Percentiles rank a stretch among this genome's conserved stretches.
phyloP scores from a whole-genome alignment of 164 flowering plant genomes.

The Nelumbo lutea region DNA sequence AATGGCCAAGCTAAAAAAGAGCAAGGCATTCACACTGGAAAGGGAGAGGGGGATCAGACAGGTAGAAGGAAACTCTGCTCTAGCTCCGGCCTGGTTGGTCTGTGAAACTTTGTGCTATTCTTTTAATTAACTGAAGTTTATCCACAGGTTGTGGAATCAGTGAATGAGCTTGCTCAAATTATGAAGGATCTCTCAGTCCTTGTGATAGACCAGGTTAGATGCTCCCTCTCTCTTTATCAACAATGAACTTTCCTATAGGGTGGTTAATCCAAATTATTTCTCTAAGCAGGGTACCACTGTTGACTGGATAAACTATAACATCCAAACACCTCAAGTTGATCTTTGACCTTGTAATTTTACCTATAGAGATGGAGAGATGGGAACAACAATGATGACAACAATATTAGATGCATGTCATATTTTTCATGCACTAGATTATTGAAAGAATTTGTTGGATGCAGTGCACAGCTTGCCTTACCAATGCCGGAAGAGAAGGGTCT shows the following conservation, averaged over 20 bases:
- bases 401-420: too few relatives aligned
- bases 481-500: constrained; percentile 76
- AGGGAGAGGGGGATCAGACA: constrained; percentile 91
- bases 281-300: constrained; percentile 84
- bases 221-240: not conserved
- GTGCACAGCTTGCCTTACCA: constrained; percentile 91
- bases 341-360: not conserved
- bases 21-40: constrained; percentile 77
- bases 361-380: too few relatives aligned
- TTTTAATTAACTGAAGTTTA: not conserved
- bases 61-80: constrained; percentile 29
- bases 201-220: constrained; percentile 89
- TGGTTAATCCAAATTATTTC: constrained; percentile 12
- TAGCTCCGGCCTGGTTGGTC: not conserved
- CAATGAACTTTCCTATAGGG: too few relatives aligned
- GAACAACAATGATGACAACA: too few relatives aligned
- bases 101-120: not conserved
- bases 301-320: constrained; percentile 93
- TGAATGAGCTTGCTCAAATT: constrained; percentile 92
- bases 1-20: constrained; percentile 68
- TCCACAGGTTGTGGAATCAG: constrained; percentile 84
- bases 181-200: constrained; percentile 99
- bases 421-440: constrained; percentile 7
- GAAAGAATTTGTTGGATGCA: constrained; percentile 25
- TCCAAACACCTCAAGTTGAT: constrained; percentile 36